Conservation (phyloP, 345 rosid genomes). For the Camelina sativa region DNA sequence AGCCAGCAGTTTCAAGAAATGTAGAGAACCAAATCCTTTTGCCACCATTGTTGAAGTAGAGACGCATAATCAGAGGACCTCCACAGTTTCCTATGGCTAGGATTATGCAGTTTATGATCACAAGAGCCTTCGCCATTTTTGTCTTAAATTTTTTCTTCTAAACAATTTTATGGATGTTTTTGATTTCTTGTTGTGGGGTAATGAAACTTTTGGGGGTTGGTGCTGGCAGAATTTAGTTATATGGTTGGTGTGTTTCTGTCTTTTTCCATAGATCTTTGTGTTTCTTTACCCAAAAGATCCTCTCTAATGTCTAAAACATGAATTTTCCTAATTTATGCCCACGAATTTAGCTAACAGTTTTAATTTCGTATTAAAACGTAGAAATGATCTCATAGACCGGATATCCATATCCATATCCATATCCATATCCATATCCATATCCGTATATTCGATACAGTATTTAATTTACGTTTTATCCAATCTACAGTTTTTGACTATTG, state of each 20-base stretch:
- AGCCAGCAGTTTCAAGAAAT: slow-evolving; percentile 72
- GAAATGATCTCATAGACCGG: neutral
- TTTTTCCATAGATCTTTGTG: neutral
- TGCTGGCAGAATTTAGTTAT: neutral
- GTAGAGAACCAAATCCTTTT: slow-evolving; percentile 71
- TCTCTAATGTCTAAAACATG: slow-evolving; percentile 3
- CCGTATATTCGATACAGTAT: neutral
- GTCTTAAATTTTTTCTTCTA: neutral
- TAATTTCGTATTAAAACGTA: neutral
- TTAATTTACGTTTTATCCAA: neutral
- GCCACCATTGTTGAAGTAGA: slow-evolving; percentile 82
- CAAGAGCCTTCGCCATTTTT: slow-evolving; percentile 45
- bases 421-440: no score
- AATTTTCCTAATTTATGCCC: slow-evolving; percentile 1
- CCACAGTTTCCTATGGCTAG: slow-evolving; percentile 67
- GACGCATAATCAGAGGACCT: slow-evolving; percentile 70
- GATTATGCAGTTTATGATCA: slow-evolving; percentile 58
- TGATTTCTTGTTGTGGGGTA: neutral
- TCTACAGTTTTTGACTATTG: neutral
- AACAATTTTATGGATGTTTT: neutral
- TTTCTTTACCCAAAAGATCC: neutral
- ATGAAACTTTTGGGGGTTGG: neutral
- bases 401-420: slow-evolving; percentile 13
- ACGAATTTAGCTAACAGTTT: slow-evolving; percentile 3
- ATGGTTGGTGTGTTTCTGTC: neutral